Conservation (phyloP, 176 grass and related monocot genomes). For the Calamus simplicifolius region DNA sequence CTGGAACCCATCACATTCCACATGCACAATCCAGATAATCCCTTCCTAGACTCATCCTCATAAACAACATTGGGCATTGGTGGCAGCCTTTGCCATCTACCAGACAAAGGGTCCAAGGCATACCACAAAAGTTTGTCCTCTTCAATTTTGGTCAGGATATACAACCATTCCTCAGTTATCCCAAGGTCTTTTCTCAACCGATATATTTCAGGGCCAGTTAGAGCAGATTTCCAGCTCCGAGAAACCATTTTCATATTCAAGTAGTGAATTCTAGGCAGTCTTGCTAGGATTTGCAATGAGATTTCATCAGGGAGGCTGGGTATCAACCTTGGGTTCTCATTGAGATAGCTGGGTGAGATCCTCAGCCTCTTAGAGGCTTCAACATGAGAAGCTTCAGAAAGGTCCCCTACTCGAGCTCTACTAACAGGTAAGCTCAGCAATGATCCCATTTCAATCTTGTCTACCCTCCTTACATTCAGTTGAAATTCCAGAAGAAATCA, state of each 20-base stretch:
- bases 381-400: constrained; percentile 6
- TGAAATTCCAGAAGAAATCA: too few relatives aligned
- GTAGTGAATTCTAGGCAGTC: constrained; percentile 53
- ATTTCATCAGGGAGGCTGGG: constrained; percentile 69
- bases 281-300: constrained; percentile 76
- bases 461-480: background rate
- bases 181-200: constrained; percentile 57
- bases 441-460: constrained; percentile 51
- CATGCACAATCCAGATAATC: constrained; percentile 28
- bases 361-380: constrained; percentile 52
- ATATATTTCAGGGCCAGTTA: constrained; percentile 45
- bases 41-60: constrained; percentile 27
- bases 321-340: constrained; percentile 42
- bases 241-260: constrained; percentile 63
- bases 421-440: constrained; percentile 34
- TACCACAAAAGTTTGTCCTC: constrained; percentile 57
- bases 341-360: constrained; percentile 27
- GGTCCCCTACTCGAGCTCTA: constrained; percentile 14
- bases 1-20: constrained; percentile 70
- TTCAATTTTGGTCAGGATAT: constrained; percentile 60
- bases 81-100: constrained; percentile 62
- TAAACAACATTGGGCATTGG: constrained; percentile 39
- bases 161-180: constrained; percentile 75
- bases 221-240: constrained; percentile 47
- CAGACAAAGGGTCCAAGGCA: constrained; percentile 46